These are phyloP conservation scores for Colletotrichum nymphaeae DNA, from an alignment of 2,329 filamentous ascomycete genomes.

Conservation along the genomic window DNA sequence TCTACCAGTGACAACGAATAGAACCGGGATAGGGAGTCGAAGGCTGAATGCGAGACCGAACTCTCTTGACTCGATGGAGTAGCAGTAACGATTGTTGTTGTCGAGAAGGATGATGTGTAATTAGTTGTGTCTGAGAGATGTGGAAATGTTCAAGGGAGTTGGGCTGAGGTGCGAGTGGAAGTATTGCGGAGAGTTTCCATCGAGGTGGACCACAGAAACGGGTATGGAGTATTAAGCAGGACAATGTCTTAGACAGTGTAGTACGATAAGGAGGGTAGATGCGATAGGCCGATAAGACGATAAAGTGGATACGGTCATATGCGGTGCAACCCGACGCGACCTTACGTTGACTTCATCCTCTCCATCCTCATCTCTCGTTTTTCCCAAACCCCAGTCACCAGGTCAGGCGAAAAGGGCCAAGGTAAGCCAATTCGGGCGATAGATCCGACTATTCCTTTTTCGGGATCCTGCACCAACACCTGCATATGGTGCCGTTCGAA, in stretches of 20 bases:
- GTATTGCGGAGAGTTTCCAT: background rate
- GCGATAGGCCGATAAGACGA: background rate
- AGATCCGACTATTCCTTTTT: constrained; percentile 26
- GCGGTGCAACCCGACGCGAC: background rate
- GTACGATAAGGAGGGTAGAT: background rate
- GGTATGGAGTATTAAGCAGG: background rate
- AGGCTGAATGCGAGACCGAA: constrained; percentile 9
- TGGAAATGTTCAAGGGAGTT: background rate
- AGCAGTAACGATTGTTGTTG: background rate
- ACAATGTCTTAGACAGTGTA: background rate
- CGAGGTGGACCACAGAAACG: background rate
- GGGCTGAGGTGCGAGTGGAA: background rate
- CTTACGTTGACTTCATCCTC: background rate
- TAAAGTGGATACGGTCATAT: background rate
- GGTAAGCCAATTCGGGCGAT: constrained; percentile 24
- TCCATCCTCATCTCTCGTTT: background rate
- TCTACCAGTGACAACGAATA: background rate
- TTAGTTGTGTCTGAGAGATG: background rate
- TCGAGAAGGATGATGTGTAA: background rate
- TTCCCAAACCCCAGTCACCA: background rate
- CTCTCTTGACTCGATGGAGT: constrained; percentile 1
- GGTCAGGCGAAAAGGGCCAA: background rate
- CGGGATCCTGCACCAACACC: background rate
- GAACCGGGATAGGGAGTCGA: constrained; percentile 1
- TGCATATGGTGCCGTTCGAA: constrained; percentile 7